Evolutionary conservation across 768 basidiomycete genomes (phyloP).

Genomic region (Tricholoma matsutake): DNA sequence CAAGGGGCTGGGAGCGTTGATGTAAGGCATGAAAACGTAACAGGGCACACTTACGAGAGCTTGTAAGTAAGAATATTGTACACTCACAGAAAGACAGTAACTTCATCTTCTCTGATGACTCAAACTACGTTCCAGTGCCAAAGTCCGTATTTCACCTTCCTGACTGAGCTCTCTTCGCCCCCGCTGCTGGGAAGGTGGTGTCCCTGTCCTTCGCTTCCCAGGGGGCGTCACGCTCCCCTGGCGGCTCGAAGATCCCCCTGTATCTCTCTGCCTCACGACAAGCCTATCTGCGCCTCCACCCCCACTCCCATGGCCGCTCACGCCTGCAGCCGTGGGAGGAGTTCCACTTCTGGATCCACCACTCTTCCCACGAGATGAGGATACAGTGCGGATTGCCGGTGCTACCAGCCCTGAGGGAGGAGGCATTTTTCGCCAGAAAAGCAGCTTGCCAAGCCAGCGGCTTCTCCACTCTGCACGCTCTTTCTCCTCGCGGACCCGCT

Average conservation of each 20-base stretch:
- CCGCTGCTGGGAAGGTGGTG: conserved; percentile 4
- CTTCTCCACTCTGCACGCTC: conserved; percentile 35
- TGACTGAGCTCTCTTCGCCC: conserved; percentile 8
- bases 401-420: conserved; percentile 3
- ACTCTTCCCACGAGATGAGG: conserved; percentile 23
- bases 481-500: conserved; percentile 68
- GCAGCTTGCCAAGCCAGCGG: conserved; percentile 31
- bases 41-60: no score
- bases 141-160: conserved; percentile 17
- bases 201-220: not conserved
- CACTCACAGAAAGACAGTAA: not conserved
- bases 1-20: no score
- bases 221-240: conserved; percentile 1
- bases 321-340: conserved; percentile 24
- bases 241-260: conserved; percentile 23
- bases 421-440: conserved; percentile 20
- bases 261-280: conserved; percentile 28
- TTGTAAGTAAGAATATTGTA: not conserved
- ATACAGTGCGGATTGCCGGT: conserved; percentile 24
- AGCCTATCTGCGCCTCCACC: conserved; percentile 13
- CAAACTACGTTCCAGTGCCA: conserved; percentile 20
- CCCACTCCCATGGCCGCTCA: not conserved
- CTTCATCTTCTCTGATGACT: conserved; percentile 8
- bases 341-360: conserved; percentile 34
- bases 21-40: no score